A percentile compares a stretch with the other conserved stretches of the same genome.
phyloP scores from a whole-genome alignment of 2,329 filamentous ascomycete genomes.

The Alternaria hordeiaustralica region DNA sequence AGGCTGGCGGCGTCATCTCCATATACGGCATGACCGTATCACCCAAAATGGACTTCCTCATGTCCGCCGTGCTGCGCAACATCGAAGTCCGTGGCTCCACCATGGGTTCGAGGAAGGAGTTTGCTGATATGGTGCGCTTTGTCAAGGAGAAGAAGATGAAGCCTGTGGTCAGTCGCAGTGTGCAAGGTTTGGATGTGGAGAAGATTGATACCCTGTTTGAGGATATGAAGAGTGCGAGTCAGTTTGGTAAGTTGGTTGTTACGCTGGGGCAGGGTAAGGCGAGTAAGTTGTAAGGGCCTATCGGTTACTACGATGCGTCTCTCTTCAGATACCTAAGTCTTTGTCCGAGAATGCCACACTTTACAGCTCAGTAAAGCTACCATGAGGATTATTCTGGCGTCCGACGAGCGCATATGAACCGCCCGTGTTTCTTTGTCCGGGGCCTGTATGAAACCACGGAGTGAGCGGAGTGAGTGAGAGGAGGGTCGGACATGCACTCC shows the following conservation, averaged over 20 bases:
- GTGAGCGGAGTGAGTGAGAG: neutral
- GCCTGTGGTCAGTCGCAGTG: constrained; percentile 77
- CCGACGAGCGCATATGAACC: neutral
- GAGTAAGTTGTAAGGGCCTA: constrained; percentile 38
- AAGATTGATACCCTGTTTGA: constrained; percentile 83
- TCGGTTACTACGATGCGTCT: neutral
- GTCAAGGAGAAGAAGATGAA: constrained; percentile 74
- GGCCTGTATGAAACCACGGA: neutral
- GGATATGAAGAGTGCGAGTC: constrained; percentile 82
- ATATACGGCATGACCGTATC: constrained; percentile 90
- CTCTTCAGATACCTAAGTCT: neutral
- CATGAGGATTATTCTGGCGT: neutral
- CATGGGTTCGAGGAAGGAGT: constrained; percentile 91
- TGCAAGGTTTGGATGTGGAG: constrained; percentile 75
- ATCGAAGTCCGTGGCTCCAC: constrained; percentile 85
- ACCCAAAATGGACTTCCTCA: constrained; percentile 85
- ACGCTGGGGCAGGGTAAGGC: constrained; percentile 34
- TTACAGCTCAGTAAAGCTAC: neutral
- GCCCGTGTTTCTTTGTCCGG: neutral
- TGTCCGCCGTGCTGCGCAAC: constrained; percentile 85
- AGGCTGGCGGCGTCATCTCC: constrained; percentile 79
- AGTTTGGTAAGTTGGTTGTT: constrained; percentile 93
- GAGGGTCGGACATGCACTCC: neutral
- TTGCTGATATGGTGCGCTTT: constrained; percentile 87
- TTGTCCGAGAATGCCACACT: neutral